phyloP scores from a whole-genome alignment of 2,329 filamentous ascomycete genomes.

The Claviceps pazoutovae region DNA sequence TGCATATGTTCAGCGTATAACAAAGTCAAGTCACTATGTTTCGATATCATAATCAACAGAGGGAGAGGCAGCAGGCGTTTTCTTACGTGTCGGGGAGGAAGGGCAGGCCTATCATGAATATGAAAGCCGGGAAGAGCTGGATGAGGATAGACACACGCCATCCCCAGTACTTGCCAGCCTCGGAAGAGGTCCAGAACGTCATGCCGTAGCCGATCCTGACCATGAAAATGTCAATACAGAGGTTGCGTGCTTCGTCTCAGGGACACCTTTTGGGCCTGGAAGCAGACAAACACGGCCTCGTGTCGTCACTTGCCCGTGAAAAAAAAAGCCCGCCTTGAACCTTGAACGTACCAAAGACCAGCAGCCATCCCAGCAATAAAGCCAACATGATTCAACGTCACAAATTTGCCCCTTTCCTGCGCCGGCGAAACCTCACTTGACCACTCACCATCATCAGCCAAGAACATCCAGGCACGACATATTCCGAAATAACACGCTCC shows the following conservation, averaged over 20 bases:
- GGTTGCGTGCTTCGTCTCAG: background rate
- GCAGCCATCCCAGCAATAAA: slow-evolving; percentile 38
- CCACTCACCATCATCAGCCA: background rate
- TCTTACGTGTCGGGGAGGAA: slow-evolving; percentile 41
- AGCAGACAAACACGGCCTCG: background rate
- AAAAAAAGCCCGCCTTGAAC: background rate
- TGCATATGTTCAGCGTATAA: too few relatives aligned
- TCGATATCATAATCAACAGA: background rate
- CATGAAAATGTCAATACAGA: background rate
- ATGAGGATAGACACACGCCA: slow-evolving; percentile 40
- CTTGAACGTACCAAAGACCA: slow-evolving; percentile 35
- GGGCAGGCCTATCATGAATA: slow-evolving; percentile 36
- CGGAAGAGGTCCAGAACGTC: slow-evolving; percentile 33
- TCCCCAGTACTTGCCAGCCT: slow-evolving; percentile 29
- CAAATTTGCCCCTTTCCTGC: slow-evolving; percentile 37
- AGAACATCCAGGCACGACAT: too few relatives aligned
- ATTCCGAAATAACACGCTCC: too few relatives aligned
- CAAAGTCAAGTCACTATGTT: background rate
- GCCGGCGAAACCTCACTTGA: slow-evolving; percentile 40
- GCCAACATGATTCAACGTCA: slow-evolving; percentile 46
- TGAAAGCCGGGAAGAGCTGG: slow-evolving; percentile 34
- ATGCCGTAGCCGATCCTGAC: slow-evolving; percentile 41
- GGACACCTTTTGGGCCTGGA: background rate
- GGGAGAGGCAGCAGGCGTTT: slow-evolving; percentile 9
- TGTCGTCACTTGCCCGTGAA: too few relatives aligned